A percentile compares a stretch with the other conserved stretches of the same genome.
phyloP scores from a whole-genome alignment of 2,329 filamentous ascomycete species.

The Hymenotorrendiella dingleyae region DNA sequence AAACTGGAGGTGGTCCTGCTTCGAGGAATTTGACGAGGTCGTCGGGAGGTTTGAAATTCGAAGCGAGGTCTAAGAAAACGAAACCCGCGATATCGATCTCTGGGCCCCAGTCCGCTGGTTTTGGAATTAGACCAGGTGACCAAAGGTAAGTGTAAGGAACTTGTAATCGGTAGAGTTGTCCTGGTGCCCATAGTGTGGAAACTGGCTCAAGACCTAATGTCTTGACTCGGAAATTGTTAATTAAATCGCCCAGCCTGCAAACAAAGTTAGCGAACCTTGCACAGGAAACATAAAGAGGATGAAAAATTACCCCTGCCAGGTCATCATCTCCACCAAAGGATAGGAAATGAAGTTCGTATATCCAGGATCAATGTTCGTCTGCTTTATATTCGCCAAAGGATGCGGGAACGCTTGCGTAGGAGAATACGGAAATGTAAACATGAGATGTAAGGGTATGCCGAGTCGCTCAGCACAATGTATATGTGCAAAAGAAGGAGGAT shows the following conservation, averaged over 20 bases:
- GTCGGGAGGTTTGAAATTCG: slow-evolving; percentile 51
- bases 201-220: slow-evolving; percentile 68
- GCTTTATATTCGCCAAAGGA: slow-evolving; percentile 69
- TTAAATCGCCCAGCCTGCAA: slow-evolving; percentile 63
- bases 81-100: slow-evolving; percentile 73
- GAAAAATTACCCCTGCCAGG: slow-evolving; percentile 66
- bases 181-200: slow-evolving; percentile 71
- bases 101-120: slow-evolving; percentile 61
- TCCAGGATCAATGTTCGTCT: slow-evolving; percentile 62
- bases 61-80: slow-evolving; percentile 67
- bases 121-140: slow-evolving; percentile 60
- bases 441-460: slow-evolving; percentile 72
- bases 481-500: slow-evolving; percentile 73
- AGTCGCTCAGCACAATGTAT: slow-evolving; percentile 74
- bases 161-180: slow-evolving; percentile 64
- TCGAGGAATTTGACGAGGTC: slow-evolving; percentile 51
- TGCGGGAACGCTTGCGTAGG: slow-evolving; percentile 67
- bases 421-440: slow-evolving; percentile 84
- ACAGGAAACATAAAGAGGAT: slow-evolving; percentile 1
- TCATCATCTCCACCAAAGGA: slow-evolving; percentile 76
- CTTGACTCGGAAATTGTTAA: slow-evolving; percentile 67
- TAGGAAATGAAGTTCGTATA: slow-evolving; percentile 80
- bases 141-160: slow-evolving; percentile 72
- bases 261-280: slow-evolving; percentile 18
- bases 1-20: slow-evolving; percentile 55